Base-by-base conservation (phyloP, 805 yeast species). In the Ogataea paradorogensis region DNA sequence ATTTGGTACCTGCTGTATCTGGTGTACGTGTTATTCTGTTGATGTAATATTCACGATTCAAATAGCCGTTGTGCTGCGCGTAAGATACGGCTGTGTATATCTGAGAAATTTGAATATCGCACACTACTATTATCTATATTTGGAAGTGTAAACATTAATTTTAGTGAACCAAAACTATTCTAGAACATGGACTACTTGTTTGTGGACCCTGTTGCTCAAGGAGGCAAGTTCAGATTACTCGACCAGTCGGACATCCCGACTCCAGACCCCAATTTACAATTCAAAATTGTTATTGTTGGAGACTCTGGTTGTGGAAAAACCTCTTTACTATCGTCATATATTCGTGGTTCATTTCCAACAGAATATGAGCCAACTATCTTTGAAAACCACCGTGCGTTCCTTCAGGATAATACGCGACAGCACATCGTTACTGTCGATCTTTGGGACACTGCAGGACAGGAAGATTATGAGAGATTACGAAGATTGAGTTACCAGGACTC, bases 291-390 rank as follows among this genome's bases (percentile, higher is more conserved):
- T 46, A 96, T 91, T 47, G 97, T 93, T 35, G 99, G 99, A 49
- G 99, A 93, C 69, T 97, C 98, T 77, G 98, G 98, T 56, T 97
- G 93, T 51, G 99, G 99, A 56, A 91, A 89, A 58, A 91, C 98
- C 8, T 91, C 98, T 66, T 77, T 93, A 44, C 76, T 93, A 52
- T 91, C 93, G 57, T 89, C 97, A 43, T 91, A 91, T 67, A 89
- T 96, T 37, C 88, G 96, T 42, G 87, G 89, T 65, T 89, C 89
- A 61, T 91, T 91, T 66, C 99, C 99, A 21, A 86, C 93, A 28
- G 97, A 91, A 66, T 91, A 91, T 63, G 97, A 93, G 39, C 98
- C 98, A 47, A 91, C 99, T 15, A 97, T 91, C 35, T 89, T 91
- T 60, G 96, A 90, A 65, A 89, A 89, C 67, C 87, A 86, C 59